Evolutionary conservation across 2,329 filamentous ascomycete species (phyloP), one percentile per base, ranked within the genome.

Genomic region (Aspergillus versicolor): DNA sequence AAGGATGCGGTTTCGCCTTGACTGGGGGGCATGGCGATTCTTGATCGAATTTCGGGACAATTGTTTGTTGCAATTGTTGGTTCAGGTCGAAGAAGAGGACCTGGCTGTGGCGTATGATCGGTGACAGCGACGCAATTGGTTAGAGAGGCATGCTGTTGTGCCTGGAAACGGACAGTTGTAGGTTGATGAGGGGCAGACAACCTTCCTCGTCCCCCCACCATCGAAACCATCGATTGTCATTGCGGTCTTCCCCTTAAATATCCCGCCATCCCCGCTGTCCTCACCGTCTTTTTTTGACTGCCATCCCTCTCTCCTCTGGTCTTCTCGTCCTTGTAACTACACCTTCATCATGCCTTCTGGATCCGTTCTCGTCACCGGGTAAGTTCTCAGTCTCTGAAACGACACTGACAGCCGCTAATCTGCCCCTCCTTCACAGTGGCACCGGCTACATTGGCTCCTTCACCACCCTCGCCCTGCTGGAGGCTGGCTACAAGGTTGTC

Each of bases 391-490:
- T 50, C 38, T 51, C 24, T 38, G 32, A 8, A 17, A 21, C 42
- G 34, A 27, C 45, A 27, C 15, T 61, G 51, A 63, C 34, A 56
- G 67, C 58, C 69, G 63, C 64, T 56, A 67, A 67, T 65, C 9
- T 47, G 19, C 45, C 41, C 38, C 46, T 42, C 43, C 19, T 27
- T 34, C 45, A 30, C 27, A 97, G 94, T 84, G 94, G 94, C 72
- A 96, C 92, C 64, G 94, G 94, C 81, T 99, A 99, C 83, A 99
- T 99, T 77, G 94, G 94, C 75, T 97, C 93, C 50, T 97, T 97
- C 83, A 99, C 94, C 61, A 82, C 90, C 56, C 87, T 99, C 51
- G 88, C 92, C 53, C 90, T 99, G 24, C 90, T 99, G 66, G 84
- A 97, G 73, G 90, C 94, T 71, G 92, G 88, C 75, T 97, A 97